Base-by-base conservation (phyloP, 2,329 filamentous ascomycete species). In the Nemania diffusa region DNA sequence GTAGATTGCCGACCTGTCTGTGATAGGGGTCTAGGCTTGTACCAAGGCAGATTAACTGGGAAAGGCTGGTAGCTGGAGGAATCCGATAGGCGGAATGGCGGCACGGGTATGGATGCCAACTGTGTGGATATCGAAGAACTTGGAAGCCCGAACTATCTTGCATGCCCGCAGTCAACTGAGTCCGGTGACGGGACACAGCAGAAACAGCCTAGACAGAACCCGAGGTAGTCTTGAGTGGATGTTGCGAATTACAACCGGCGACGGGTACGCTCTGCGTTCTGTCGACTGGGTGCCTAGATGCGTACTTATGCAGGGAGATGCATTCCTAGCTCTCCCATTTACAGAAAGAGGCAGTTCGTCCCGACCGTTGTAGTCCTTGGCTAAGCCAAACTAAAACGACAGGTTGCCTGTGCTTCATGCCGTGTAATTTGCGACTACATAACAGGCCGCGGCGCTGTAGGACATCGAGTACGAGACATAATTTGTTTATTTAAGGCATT, bases 81-180 rank as follows among this genome's bases (percentile, higher is more conserved):
- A 60, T 42, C 9, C 24, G 20, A 44, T 37, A 57, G 29, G 55
- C 56, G 52, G 65, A 65, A 52, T 48, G 62, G 67, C 67, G 66
- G 63, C 58, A 61, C 63, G 63, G 67, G 46, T 55, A 64, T 72
- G 68, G 69, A 64, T 71, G 73, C 67, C 67, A 58, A 59, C 55
- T 60, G 62, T 73, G 70, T 69, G 67, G 66, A 52, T 62, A 55
- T 64, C 62, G 62, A 72, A 66, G 63, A 65, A 71, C 63, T 67
- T 67, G 71, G 68, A 75, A 70, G 69, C 62, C 70, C 68, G 67
- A 69, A 64, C 66, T 68, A 69, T 69, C 66, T 68, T 65, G 67
- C 66, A 75, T 76, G 72, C 66, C 75, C 76, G 72, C 74, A 74
- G 71, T 72, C 58, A 56, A 73, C 66, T 70, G 58, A 69, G 72